Percentiles rank a stretch among this genome's conserved stretches.
Conservation (phyloP, 106 monocot genomes). For the Vanilla planifolia region DNA sequence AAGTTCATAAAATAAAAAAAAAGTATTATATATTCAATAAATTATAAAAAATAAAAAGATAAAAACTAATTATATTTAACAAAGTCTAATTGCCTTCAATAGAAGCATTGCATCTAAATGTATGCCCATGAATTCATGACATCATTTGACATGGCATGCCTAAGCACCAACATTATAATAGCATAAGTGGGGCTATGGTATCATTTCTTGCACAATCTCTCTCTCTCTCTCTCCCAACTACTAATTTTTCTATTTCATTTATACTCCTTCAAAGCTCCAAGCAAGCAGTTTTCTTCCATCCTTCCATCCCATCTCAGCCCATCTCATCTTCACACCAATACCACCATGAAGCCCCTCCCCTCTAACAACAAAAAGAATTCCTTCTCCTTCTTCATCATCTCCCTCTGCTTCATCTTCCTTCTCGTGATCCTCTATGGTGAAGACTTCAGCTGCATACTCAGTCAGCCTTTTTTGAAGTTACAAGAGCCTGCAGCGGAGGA, state of each 20-base stretch:
- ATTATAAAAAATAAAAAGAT: neutral
- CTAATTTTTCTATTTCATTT: conserved; percentile 4
- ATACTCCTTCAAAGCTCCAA: neutral
- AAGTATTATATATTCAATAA: no score
- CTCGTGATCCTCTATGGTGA: conserved; percentile 40
- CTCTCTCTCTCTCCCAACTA: neutral
- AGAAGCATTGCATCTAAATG: neutral
- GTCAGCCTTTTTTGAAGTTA: conserved; percentile 7
- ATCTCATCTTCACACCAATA: neutral
- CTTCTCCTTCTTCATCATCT: conserved; percentile 23
- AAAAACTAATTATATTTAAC: no score
- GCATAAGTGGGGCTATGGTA: neutral
- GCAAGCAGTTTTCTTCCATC: neutral
- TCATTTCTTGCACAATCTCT: neutral
- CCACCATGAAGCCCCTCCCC: conserved; percentile 3
- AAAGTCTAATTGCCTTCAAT: neutral
- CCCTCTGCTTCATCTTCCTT: conserved; percentile 37
- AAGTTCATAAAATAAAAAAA: no score
- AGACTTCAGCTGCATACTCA: conserved; percentile 34
- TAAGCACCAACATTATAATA: conserved; percentile 1
- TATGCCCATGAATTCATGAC: neutral
- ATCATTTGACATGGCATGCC: conserved; percentile 3
- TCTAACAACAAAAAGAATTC: conserved; percentile 20
- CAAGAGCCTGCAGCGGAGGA: neutral
- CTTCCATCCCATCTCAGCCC: neutral